Percentiles rank a stretch among this genome's conserved stretches.
These are phyloP conservation scores for Penicillium expansum DNA, from an alignment of 2,329 filamentous ascomycete species.

Conservation along the genomic window DNA sequence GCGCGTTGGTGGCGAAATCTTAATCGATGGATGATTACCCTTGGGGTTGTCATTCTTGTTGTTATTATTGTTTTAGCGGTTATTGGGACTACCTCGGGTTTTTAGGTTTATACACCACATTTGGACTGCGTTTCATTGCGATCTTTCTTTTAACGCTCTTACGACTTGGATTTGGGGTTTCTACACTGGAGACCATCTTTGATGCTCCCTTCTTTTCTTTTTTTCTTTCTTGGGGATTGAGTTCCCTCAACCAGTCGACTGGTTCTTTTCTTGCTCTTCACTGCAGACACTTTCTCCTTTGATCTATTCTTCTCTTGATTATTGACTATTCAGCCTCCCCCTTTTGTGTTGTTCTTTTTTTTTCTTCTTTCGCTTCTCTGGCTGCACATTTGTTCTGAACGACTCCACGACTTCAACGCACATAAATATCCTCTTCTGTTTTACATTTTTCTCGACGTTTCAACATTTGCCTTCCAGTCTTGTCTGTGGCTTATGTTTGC, in stretches of 20 bases:
- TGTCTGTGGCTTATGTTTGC: not conserved
- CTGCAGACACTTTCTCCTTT: not conserved
- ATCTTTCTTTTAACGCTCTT: constrained; percentile 11
- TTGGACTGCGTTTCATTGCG: not conserved
- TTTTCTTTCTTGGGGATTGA: constrained; percentile 4
- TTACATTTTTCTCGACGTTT: not conserved
- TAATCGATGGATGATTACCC: constrained; percentile 59
- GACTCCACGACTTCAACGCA: constrained; percentile 4
- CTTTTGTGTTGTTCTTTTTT: not conserved
- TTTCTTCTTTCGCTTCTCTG: not conserved
- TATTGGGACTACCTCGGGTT: constrained; percentile 35
- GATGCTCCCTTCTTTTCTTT: not conserved
- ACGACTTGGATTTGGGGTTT: constrained; percentile 11
- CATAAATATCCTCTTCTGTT: constrained; percentile 7
- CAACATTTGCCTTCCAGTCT: not conserved
- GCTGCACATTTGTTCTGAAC: not conserved
- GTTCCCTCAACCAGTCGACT: not conserved
- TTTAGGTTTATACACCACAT: constrained; percentile 17
- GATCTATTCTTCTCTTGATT: not conserved
- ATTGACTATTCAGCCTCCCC: not conserved
- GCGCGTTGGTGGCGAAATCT: constrained; percentile 64
- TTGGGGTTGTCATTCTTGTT: constrained; percentile 56
- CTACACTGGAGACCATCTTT: not conserved
- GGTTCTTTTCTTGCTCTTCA: not conserved
- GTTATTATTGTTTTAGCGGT: constrained; percentile 43